phyloP scores from a whole-genome alignment of 208 protist genomes.

The Trypanosoma cruzi region DNA sequence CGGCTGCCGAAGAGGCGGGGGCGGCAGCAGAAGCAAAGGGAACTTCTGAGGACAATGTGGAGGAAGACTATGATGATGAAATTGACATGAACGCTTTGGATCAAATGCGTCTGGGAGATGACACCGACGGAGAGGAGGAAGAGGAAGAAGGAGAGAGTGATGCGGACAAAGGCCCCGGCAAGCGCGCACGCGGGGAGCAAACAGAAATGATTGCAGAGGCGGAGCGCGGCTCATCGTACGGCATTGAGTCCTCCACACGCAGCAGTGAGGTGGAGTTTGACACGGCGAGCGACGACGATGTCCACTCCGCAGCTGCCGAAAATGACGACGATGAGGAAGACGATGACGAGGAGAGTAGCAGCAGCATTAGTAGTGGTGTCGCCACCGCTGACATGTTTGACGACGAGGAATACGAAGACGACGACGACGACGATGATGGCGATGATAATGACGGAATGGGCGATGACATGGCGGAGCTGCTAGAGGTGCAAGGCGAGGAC shows the following conservation, averaged over 20 bases:
- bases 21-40: conserved; percentile 10
- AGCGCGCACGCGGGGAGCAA: conserved; percentile 17
- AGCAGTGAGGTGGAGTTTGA: conserved; percentile 28
- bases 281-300: conserved; percentile 38
- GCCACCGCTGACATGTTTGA: background rate
- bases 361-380: background rate
- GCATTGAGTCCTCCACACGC: conserved; percentile 30
- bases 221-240: conserved; percentile 30
- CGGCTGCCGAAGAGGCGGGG: conserved; percentile 1
- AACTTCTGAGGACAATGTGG: too few relatives aligned
- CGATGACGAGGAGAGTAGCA: conserved; percentile 18
- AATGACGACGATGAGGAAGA: conserved; percentile 12
- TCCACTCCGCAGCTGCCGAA: conserved; percentile 26
- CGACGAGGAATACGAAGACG: conserved; percentile 24
- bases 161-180: background rate
- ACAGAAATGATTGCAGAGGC: conserved; percentile 39
- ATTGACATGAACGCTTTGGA: conserved; percentile 20
- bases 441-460: conserved; percentile 62
- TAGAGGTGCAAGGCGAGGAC: conserved; percentile 31
- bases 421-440: conserved; percentile 31
- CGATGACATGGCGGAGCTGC: conserved; percentile 64
- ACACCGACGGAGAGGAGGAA: conserved; percentile 8
- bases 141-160: too few relatives aligned
- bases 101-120: conserved; percentile 16
- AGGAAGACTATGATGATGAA: conserved; percentile 15